Percentiles rank a stretch among this genome's conserved stretches.
phyloP scores from a whole-genome alignment of 164 flowering plant genomes.

The Aristolochia fimbriata region DNA sequence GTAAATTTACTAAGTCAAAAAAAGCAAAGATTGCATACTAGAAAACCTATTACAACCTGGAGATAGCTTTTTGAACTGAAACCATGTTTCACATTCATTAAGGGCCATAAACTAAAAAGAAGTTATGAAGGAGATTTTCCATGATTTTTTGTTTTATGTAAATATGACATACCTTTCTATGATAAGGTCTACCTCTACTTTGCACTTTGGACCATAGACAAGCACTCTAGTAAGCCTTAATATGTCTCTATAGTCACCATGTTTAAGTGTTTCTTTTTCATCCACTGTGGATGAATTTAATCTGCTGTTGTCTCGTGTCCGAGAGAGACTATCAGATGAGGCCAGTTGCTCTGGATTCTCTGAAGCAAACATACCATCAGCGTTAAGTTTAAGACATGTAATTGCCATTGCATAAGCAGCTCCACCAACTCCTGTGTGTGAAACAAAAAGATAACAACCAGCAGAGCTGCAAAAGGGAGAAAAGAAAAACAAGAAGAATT shows the following conservation, averaged over 20 bases:
- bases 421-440: slow-evolving; percentile 96
- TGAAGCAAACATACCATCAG: slow-evolving; percentile 27
- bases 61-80: too few relatives aligned
- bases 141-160: too few relatives aligned
- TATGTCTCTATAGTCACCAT: slow-evolving; percentile 87
- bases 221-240: slow-evolving; percentile 87
- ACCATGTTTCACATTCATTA: too few relatives aligned
- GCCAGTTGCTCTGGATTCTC: slow-evolving; percentile 19
- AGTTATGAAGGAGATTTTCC: too few relatives aligned
- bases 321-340: slow-evolving; percentile 8
- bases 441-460: slow-evolving; percentile 77
- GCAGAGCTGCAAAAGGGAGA: slow-evolving; percentile 47
- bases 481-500: slow-evolving; percentile 7
- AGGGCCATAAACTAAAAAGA: too few relatives aligned
- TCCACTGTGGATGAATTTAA: slow-evolving; percentile 20
- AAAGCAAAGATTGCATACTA: too few relatives aligned
- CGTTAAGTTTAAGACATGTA: slow-evolving; percentile 55
- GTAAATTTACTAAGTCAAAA: too few relatives aligned
- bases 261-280: slow-evolving; percentile 44
- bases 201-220: slow-evolving; percentile 76
- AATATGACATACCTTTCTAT: slow-evolving; percentile 53
- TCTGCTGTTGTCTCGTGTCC: slow-evolving; percentile 15
- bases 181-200: slow-evolving; percentile 65
- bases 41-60: too few relatives aligned
- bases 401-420: slow-evolving; percentile 94